These are phyloP conservation scores for Cenchrus fungigraminus DNA, from an alignment of 176 grass and related monocot species.

Conservation along the genomic window DNA sequence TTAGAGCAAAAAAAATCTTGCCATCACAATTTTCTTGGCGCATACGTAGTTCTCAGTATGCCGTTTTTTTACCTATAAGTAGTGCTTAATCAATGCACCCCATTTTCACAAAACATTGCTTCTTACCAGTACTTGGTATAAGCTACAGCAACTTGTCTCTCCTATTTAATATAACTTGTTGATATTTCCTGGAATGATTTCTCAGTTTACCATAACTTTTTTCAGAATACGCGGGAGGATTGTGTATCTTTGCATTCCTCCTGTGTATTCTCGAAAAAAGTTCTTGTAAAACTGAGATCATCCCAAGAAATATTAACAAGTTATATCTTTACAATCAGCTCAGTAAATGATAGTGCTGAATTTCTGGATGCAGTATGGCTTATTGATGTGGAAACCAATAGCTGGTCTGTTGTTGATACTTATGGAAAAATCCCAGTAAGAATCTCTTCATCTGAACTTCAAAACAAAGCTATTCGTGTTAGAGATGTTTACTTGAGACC, in stretches of 20 bases:
- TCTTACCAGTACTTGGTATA: not conserved
- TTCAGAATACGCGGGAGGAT: too few relatives aligned
- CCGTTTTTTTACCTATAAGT: not conserved
- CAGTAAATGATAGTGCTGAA: conserved; percentile 19
- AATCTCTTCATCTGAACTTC: conserved; percentile 26
- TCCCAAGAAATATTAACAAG: too few relatives aligned
- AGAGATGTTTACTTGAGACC: conserved; percentile 12
- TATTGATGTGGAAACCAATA: conserved; percentile 73
- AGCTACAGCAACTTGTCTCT: not conserved
- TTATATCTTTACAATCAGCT: not conserved
- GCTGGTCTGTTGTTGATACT: conserved; percentile 68
- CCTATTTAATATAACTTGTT: conserved; percentile 1
- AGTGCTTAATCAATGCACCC: not conserved
- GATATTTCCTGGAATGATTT: not conserved
- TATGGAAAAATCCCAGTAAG: conserved; percentile 88
- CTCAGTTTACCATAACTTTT: not conserved
- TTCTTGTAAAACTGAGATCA: too few relatives aligned
- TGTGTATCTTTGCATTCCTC: too few relatives aligned
- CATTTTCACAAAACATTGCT: not conserved
- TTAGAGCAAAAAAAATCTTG: not conserved
- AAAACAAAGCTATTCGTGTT: conserved; percentile 14
- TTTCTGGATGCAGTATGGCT: conserved; percentile 79
- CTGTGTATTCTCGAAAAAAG: too few relatives aligned
- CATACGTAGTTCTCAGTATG: not conserved
- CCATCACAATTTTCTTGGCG: not conserved